Evolutionary conservation across 805 yeast genomes (phyloP), one percentile per base, ranked within the genome.

Genomic region (Yamadazyma sp.): DNA sequence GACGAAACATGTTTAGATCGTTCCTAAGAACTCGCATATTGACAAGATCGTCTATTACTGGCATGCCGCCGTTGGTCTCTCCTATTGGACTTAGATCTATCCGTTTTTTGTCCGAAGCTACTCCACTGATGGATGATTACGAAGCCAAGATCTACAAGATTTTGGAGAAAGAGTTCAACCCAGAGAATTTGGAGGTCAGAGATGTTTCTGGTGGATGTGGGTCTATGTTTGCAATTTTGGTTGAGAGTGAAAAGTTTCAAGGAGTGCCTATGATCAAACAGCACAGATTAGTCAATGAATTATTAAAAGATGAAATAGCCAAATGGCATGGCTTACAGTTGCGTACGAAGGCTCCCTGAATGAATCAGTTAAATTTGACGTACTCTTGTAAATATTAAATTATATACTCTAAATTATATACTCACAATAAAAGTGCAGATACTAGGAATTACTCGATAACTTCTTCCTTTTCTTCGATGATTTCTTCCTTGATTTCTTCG

Each of bases 161-260:
- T 39, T 65, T 89, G 26, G 52, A 69, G 8, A 59, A 67, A 16
- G 72, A 72, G 38, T 75, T 91, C 32, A 48, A 66, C 5, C 97
- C 99, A 2, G 58, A 63, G 20, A 62, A 60, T 23, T 64, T 90
- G 31, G 70, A 72, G 18, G 97, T 91, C 5, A 69, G 72, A 46
- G 98, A 91, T 56, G 80, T 91, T 6, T 82, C 93, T 18, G 98
- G 71, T 13, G 99, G 99, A 1, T 93, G 99, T 63, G 99, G 99
- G 1, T 89, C 97, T 5, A 93, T 93, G 99, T 93, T 88, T 64
- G 88, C 95, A 32, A 91, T 93, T 35, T 66, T 72, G 41, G 76
- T 93, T 12, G 84, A 80, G 31, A 80, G 93, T 37, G 71, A 69
- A 2, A 67, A 77, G 52, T 93, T 93, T 63, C 78, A 84, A 49